phyloP scores from a whole-genome alignment of 2,329 filamentous ascomycete genomes.

The Fusarium beomiforme region DNA sequence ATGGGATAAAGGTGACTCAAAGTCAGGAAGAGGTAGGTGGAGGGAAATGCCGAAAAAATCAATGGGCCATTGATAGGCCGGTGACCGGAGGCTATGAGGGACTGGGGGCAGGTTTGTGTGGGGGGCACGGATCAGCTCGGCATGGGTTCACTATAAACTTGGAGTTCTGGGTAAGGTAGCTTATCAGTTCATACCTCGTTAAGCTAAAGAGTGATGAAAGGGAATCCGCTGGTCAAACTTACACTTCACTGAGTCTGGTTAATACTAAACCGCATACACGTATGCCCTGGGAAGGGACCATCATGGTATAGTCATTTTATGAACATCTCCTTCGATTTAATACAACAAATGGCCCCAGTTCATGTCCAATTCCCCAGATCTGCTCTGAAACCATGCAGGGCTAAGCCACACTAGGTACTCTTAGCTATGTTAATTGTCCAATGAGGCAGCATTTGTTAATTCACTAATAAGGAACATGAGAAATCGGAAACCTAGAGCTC shows the following conservation, averaged over 20 bases:
- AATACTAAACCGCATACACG: background rate
- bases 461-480: background rate
- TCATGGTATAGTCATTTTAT: background rate
- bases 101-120: background rate
- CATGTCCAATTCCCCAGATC: constrained; percentile 33
- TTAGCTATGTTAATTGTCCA: constrained; percentile 23
- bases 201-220: background rate
- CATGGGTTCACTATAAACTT: constrained; percentile 22
- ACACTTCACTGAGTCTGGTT: background rate
- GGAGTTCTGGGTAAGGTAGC: background rate
- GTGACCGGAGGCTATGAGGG: constrained; percentile 40
- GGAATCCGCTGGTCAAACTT: background rate
- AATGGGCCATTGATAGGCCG: constrained; percentile 39
- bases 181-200: background rate
- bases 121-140: constrained; percentile 38
- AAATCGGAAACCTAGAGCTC: background rate
- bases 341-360: background rate
- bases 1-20: constrained; percentile 39
- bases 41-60: constrained; percentile 42
- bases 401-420: constrained; percentile 22
- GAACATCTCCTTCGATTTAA: background rate
- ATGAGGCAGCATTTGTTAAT: constrained; percentile 15
- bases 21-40: constrained; percentile 23
- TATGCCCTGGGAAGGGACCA: too few species aligned
- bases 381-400: constrained; percentile 26